Base-by-base conservation (phyloP, 2,329 filamentous ascomycete species). In the Zelopaecilomyces penicillatus region DNA sequence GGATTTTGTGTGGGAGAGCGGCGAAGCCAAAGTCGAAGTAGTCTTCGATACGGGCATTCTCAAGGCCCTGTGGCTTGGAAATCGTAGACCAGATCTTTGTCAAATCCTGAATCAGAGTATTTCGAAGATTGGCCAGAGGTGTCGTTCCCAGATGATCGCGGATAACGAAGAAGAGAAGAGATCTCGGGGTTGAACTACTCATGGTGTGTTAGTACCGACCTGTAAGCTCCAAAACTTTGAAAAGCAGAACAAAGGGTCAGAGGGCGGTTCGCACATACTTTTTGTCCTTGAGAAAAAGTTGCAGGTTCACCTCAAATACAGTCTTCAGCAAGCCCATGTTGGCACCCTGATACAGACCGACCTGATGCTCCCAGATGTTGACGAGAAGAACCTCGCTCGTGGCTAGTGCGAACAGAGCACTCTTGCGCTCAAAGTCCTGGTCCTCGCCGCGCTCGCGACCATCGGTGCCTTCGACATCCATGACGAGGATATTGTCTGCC, bases 291-390 rank as follows among this genome's bases (percentile, higher is more conserved):
- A 97, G 74, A 67, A 98, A 98, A 29, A 98, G 74, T 67, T 97
- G 91, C 62, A 98, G 65, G 63, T 98, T 98, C 65, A 98, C 93
- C 70, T 98, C 93, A 57, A 98, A 98, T 4, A 98, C 93, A 0
- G 94, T 98, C 76, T 98, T 98, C 58, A 98, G 73, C 57, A 98
- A 69, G 6, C 93, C 93, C 93, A 98, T 98, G 65, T 98, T 98
- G 57, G 93, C 93, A 46, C 93, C 93, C 69, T 98, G 91, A 63
- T 98, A 98, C 64, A 98, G 67, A 39, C 93, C 93, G 50, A 98
- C 93, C 67, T 98, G 93, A 65, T 96, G 91, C 68, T 98, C 93
- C 93, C 93, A 98, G 54, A 98, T 95, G 63, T 98, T 98, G 66
- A 98, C 85, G 61, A 98, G 94, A 56, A 98, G 75, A 42, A 98